These are phyloP conservation scores for Triglochin maritima DNA, from an alignment of 106 monocot species.

Conservation along the genomic window DNA sequence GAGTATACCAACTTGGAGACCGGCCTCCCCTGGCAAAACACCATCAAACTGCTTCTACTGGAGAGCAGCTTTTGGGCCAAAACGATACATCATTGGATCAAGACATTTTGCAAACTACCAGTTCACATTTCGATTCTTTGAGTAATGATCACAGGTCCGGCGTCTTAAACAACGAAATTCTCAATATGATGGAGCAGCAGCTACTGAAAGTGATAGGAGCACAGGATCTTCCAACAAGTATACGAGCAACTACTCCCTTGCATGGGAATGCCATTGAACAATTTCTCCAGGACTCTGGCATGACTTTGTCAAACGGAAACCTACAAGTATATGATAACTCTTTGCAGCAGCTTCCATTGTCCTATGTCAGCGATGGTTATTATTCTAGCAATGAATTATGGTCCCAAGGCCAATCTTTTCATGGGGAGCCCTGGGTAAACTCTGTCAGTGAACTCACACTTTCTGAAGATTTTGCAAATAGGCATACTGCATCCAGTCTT, in stretches of 20 bases:
- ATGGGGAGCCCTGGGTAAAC: too few species aligned
- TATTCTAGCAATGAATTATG: too few species aligned
- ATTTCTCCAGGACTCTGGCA: neutral
- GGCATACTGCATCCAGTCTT: too few species aligned
- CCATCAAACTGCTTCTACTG: neutral
- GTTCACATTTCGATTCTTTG: neutral
- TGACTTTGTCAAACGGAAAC: too few species aligned
- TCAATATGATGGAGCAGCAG: constrained; percentile 10
- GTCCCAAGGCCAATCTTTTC: too few species aligned
- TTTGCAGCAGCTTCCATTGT: too few species aligned
- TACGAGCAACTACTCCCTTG: constrained; percentile 3
- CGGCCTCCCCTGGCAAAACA: neutral
- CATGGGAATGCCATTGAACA: neutral
- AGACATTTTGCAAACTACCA: neutral
- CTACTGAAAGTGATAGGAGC: constrained; percentile 8
- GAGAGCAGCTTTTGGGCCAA: constrained; percentile 2
- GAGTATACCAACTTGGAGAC: too few species aligned
- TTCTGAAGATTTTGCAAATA: too few species aligned
- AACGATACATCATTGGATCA: constrained; percentile 4
- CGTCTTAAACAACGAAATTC: neutral
- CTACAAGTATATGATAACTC: too few species aligned
- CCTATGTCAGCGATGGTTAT: too few species aligned
- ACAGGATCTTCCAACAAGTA: constrained; percentile 1
- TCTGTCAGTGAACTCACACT: too few species aligned
- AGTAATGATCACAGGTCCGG: neutral